Conservation (phyloP, 768 basidiomycete species). For the Strobilomyces dryophilus region DNA sequence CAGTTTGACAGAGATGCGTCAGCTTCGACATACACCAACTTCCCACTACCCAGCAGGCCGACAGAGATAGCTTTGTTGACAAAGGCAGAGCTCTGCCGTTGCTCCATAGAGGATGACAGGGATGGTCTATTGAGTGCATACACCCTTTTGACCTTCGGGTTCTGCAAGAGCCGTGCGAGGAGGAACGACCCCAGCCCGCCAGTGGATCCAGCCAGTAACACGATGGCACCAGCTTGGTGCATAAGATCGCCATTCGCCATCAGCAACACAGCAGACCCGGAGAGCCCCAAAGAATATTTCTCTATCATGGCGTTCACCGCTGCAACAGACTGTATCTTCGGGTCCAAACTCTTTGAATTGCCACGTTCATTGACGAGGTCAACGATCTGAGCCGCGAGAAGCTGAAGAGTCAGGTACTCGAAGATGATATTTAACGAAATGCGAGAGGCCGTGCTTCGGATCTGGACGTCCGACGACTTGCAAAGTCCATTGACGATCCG, state of each 20-base stretch:
- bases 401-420: conserved; percentile 29
- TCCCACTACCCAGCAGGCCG: neutral
- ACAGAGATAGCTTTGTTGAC: neutral
- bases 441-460: no score
- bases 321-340: neutral
- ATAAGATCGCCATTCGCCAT: no score
- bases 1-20: neutral
- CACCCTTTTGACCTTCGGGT: neutral
- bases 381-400: conserved; percentile 4
- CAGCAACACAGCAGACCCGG: neutral
- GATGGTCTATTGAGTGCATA: conserved; percentile 28
- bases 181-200: no score
- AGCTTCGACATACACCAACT: neutral
- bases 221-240: neutral
- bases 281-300: neutral
- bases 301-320: conserved; percentile 20
- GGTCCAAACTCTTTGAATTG: neutral
- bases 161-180: neutral
- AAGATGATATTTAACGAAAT: conserved; percentile 31
- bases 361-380: conserved; percentile 1
- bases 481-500: no score
- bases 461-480: conserved; percentile 13
- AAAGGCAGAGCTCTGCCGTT: neutral
- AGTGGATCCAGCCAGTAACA: conserved; percentile 33
- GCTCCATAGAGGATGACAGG: neutral